Conservation (phyloP, 176 grass and related monocot genomes). For the Aegilops umbellulata region DNA sequence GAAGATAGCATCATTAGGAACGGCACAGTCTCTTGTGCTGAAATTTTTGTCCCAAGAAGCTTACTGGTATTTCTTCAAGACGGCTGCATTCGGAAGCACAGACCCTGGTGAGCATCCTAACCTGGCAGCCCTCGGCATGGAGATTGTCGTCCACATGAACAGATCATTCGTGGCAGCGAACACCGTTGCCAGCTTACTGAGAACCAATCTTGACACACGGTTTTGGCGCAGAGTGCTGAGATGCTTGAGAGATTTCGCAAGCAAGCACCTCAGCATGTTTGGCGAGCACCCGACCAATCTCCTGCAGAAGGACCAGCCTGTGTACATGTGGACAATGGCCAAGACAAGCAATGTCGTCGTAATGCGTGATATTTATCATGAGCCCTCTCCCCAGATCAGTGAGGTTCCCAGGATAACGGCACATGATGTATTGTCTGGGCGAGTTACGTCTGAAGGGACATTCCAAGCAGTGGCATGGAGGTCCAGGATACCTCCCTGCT, state of each 20-base stretch:
- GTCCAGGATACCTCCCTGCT: constrained; percentile 27
- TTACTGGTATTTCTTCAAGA: constrained; percentile 45
- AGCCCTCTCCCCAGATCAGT: background rate
- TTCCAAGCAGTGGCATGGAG: constrained; percentile 7
- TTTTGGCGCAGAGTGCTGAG: background rate
- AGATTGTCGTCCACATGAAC: background rate
- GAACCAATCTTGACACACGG: background rate
- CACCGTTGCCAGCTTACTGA: background rate
- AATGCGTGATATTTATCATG: background rate
- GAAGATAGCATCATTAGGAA: background rate
- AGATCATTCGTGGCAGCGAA: background rate
- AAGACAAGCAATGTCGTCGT: background rate
- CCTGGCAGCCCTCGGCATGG: background rate
- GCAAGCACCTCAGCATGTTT: constrained; percentile 1
- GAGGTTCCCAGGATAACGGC: background rate
- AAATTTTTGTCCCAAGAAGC: background rate
- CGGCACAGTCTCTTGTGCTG: background rate
- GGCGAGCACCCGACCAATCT: constrained; percentile 1
- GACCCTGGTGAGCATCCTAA: constrained; percentile 3
- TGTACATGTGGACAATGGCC: background rate
- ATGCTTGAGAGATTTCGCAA: background rate
- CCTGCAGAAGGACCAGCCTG: background rate
- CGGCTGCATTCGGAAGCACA: constrained; percentile 22
- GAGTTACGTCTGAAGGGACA: background rate
- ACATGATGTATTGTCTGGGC: background rate